Conservation (phyloP, 2,329 filamentous ascomycete genomes). For the Cercospora beticola region DNA sequence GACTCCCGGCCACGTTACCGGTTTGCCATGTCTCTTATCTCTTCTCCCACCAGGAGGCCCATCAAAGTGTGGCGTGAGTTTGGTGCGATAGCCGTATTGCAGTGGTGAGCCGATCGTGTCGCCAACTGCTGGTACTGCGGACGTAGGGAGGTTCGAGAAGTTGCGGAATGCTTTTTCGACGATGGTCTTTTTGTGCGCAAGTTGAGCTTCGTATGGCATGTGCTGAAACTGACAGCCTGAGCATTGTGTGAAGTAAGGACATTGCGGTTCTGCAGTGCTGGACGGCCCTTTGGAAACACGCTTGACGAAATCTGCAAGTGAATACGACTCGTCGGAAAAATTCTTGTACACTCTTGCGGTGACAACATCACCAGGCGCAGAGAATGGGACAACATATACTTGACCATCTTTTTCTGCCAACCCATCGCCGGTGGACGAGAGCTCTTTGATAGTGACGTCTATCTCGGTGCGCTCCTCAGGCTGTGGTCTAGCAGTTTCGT, state of each 20-base stretch:
- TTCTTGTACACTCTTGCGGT: constrained; percentile 78
- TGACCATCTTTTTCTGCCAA: constrained; percentile 69
- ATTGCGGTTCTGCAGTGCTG: constrained; percentile 74
- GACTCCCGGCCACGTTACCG: constrained; percentile 59
- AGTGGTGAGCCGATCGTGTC: constrained; percentile 89
- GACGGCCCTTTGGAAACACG: constrained; percentile 70
- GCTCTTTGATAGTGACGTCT: constrained; percentile 73
- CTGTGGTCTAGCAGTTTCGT: constrained; percentile 6
- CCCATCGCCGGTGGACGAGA: constrained; percentile 91
- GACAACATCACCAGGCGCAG: constrained; percentile 78
- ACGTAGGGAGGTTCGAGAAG: constrained; percentile 79
- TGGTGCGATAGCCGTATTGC: constrained; percentile 92
- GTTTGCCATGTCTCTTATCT: constrained; percentile 52
- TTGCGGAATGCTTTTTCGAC: constrained; percentile 89
- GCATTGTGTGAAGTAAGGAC: constrained; percentile 83
- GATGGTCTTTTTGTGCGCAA: constrained; percentile 78
- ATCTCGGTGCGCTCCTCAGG: constrained; percentile 72
- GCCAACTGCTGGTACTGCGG: constrained; percentile 70
- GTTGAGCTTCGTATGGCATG: constrained; percentile 83
- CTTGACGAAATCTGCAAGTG: constrained; percentile 77
- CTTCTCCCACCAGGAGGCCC: constrained; percentile 60
- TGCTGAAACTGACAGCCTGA: constrained; percentile 97
- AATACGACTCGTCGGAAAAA: constrained; percentile 64
- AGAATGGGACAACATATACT: constrained; percentile 86
- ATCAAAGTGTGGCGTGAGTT: constrained; percentile 95